Evolutionary conservation across 495 filamentous ascomycete species (phyloP), one percentile per base, ranked within the genome.

Genomic region (Neurospora intermedia): DNA sequence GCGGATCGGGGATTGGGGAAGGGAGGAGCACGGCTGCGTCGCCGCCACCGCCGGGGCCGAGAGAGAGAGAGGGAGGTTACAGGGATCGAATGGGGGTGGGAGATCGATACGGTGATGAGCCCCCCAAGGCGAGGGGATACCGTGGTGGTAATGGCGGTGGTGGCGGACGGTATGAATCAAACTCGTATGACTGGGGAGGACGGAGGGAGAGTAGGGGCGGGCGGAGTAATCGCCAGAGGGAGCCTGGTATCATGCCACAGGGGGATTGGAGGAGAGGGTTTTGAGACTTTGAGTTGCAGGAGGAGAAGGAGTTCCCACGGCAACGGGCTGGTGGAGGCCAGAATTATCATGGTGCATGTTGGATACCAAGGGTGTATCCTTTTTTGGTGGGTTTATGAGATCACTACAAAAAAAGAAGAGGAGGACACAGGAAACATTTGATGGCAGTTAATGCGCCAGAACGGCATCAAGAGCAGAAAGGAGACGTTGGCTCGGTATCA

Each of bases 221-320:
- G 18, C 54, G 27, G 27, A 66, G 18, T 66, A 66, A 27, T 16
- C 23, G 54, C 15, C 54, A 66, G 54, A 66, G 54, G 1, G 54
- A 66, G 15, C 6, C 54, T 16, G 54, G 27, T 16, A 66, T 8
- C 35, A 81, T 89, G 54, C 88, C 88, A 1, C 76, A 74, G 8
- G 88, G 88, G 6, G 88, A 89, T 76, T 90, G 88, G 88, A 84
- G 88, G 77, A 82, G 88, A 73, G 88, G 88, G 0, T 35, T 66
- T 35, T 62, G 23, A 62, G 45, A n/a, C 35, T 4, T 48, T n/a
- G 46, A 54, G 23, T 31, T 62, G 6, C 23, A 62, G 2, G 11
- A 16, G 27, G 54, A 3, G 16, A 27, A 8, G 15, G 23, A 27
- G 6, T 62, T 3, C 6, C 13, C 16, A 62, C 13, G 15, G 6